A percentile compares a stretch with the other conserved stretches of the same genome.
Conservation (phyloP, 805 yeast genomes). For the Sungouiozyma ichnusensis region DNA sequence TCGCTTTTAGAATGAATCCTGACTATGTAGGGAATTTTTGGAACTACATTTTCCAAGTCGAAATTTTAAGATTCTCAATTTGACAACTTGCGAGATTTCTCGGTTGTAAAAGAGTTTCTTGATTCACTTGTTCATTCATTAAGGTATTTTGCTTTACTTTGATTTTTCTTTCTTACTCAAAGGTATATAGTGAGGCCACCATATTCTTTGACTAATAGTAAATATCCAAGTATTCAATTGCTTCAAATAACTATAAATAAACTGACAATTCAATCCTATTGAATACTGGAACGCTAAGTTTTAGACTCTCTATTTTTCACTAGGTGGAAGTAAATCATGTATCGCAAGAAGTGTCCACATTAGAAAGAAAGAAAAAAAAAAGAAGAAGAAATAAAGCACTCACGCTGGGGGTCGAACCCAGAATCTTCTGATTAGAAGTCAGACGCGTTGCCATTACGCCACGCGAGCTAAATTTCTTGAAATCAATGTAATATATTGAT, state of each 20-base stretch:
- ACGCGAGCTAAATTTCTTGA: constrained; percentile 32
- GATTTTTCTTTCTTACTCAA: neutral
- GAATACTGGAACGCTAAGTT: no score
- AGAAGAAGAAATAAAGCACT: constrained; percentile 5
- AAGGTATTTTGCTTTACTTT: neutral
- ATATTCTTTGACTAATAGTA: neutral
- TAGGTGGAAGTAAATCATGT: no score
- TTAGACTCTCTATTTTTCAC: no score
- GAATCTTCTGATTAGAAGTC: constrained; percentile 47
- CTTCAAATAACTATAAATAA: no score
- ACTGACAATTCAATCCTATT: no score
- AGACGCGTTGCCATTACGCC: constrained; percentile 51
- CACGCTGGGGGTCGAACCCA: constrained; percentile 49
- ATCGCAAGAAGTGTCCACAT: no score
- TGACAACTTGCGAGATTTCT: neutral
- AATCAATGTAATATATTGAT: neutral
- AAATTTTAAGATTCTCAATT: neutral
- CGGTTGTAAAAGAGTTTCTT: neutral
- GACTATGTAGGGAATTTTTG: constrained; percentile 66
- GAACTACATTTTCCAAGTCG: constrained; percentile 26
- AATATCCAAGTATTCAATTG: no score
- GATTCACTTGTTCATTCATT: neutral
- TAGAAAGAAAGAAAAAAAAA: neutral
- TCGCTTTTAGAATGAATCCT: constrained; percentile 34
- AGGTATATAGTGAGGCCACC: neutral